Conservation (phyloP, 2,329 filamentous ascomycete genomes). For the Elsinoe batatas region DNA sequence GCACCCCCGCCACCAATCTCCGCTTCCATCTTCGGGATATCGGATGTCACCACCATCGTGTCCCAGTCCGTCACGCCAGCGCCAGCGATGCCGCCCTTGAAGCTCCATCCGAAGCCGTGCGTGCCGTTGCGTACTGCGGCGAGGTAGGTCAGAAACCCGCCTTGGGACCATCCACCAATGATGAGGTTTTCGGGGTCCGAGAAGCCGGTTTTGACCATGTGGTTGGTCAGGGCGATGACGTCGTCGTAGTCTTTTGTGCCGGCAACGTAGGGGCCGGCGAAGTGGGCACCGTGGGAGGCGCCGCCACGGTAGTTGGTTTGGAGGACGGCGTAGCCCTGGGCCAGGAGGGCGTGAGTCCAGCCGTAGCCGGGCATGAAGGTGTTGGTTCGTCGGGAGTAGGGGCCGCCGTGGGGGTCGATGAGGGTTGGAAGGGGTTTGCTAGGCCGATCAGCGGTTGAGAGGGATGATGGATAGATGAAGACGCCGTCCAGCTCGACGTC, state of each 20-base stretch:
- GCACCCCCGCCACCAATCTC: constrained; percentile 20
- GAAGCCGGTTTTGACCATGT: constrained; percentile 26
- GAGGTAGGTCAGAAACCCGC: constrained; percentile 32
- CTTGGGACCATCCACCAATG: constrained; percentile 32
- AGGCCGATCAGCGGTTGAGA: constrained; percentile 1
- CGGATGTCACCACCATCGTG: constrained; percentile 27
- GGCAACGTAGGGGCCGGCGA: constrained; percentile 24
- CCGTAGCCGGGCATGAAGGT: constrained; percentile 24
- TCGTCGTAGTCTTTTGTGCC: constrained; percentile 32
- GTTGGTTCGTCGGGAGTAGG: constrained; percentile 23
- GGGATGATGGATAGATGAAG: constrained; percentile 20
- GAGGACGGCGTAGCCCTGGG: constrained; percentile 31
- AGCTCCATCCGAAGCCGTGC: constrained; percentile 28
- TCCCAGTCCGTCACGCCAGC: constrained; percentile 32
- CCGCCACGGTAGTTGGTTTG: constrained; percentile 33
- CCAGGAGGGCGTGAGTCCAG: constrained; percentile 27
- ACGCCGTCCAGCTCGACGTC: constrained; percentile 24
- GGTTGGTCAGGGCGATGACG: constrained; percentile 27
- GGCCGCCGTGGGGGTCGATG: constrained; percentile 31
- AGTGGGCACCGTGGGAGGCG: constrained; percentile 26
- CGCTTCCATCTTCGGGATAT: constrained; percentile 22
- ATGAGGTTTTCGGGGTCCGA: constrained; percentile 26
- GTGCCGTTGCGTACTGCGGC: constrained; percentile 29
- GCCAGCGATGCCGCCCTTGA: constrained; percentile 29
- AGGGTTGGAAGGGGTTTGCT: constrained; percentile 24